Evolutionary conservation across 1,139 yeast genomes (phyloP), one percentile per base, ranked within the genome.

Genomic region (Blastobotrys malaysiensis): DNA sequence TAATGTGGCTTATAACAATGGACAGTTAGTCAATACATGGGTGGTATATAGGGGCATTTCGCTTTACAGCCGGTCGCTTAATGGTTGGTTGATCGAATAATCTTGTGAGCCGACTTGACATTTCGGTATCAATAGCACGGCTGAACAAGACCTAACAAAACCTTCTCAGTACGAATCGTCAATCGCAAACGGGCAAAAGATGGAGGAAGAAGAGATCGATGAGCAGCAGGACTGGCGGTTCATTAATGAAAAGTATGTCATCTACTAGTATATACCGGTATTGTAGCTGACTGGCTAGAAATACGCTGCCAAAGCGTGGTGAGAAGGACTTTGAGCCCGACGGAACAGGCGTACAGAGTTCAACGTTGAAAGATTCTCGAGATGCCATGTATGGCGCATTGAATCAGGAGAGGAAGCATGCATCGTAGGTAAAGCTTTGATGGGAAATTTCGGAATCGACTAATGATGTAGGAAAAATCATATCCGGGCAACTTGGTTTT

Each of bases 271-370:
- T 4, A 39, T n/a, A 14, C 3, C 7, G 22, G 20, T 9, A 43
- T 16, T 48, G n/a, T 31, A 31, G 39, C 39, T 31, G 39, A 31
- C 39, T 31, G 39, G 16, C 18, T 19, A 45, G 52, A 4, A 50
- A 48, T 16, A 11, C 52, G 27, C 60, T 81, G n/a, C 86, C 86
- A 1, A 81, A 79, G 59, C 73, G 93, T 58, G 97, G 97, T 1
- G 93, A 83, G 57, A 91, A 91, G 68, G 97, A 88, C 60, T 86
- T 84, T 62, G 96, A 83, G 57, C 97, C 96, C 0, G 93, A 86
- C 68, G 89, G 91, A 0, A 84, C 95, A 0, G 65, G 69, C 2
- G 73, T 78, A 21, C 97, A 91, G 68, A 66, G 65, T 1, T 63
- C 70, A 5, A 73, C 77, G 18, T 73, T 91, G 5, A 71, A 73